Evolutionary conservation across 306 rosid genomes (phyloP).

Genomic region (Acacia confusa): DNA sequence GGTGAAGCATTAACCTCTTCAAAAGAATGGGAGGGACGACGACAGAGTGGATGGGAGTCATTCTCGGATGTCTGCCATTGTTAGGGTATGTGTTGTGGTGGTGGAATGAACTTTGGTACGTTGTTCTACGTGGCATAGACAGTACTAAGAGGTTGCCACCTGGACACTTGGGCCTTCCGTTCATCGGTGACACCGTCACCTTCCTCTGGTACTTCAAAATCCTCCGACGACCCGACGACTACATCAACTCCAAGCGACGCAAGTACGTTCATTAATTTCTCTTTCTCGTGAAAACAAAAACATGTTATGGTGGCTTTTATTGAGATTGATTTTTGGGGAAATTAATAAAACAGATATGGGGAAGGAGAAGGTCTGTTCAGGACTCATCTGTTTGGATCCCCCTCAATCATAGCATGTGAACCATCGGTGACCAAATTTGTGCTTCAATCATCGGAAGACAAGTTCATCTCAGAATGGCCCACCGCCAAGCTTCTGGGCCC

Average conservation of each 20-base stretch:
- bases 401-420: conserved; percentile 35
- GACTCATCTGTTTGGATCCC: conserved; percentile 34
- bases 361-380: conserved; percentile 41
- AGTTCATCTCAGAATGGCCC: conserved; percentile 24
- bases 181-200: conserved; percentile 29
- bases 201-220: conserved; percentile 57
- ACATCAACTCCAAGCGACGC: conserved; percentile 37
- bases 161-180: conserved; percentile 37
- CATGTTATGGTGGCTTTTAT: background rate
- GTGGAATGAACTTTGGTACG: conserved; percentile 44
- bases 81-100: conserved; percentile 37
- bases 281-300: background rate
- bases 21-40: background rate
- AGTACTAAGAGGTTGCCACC: conserved; percentile 26
- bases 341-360: conserved; percentile 26
- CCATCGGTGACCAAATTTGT: conserved; percentile 32
- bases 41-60: conserved; percentile 4
- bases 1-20: background rate
- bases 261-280: conserved; percentile 33
- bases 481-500: conserved; percentile 13
- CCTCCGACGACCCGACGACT: conserved; percentile 43
- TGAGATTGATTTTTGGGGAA: background rate
- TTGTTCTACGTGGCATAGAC: background rate
- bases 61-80: conserved; percentile 26
- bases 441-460: background rate